Evolutionary conservation across 129 eudicot genomes (phyloP).

Genomic region (Pittosporum tobira): DNA sequence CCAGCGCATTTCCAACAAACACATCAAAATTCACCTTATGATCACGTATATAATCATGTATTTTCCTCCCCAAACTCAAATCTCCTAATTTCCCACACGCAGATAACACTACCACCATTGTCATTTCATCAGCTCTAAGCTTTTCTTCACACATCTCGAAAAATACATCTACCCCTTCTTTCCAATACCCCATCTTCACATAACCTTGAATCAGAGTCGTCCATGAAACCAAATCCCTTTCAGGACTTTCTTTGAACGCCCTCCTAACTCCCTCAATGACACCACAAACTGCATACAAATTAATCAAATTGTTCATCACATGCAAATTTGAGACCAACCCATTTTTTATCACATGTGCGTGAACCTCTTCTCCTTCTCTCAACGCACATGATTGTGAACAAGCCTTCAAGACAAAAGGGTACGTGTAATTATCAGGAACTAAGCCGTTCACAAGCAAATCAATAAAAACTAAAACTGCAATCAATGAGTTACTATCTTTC

Average conservation of each 20-base stretch:
- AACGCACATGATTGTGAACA: constrained; percentile 16
- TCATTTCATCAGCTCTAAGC: constrained; percentile 29
- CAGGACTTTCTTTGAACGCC: constrained; percentile 33
- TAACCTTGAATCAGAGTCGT: constrained; percentile 43
- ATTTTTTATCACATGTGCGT: constrained; percentile 24
- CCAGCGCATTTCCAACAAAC: constrained; percentile 30
- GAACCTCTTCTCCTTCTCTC: constrained; percentile 29
- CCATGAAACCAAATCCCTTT: constrained; percentile 43
- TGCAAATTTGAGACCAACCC: constrained; percentile 35
- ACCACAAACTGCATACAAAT: constrained; percentile 32
- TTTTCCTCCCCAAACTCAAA: constrained; percentile 32
- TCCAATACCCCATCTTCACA: constrained; percentile 21
- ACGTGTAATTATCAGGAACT: constrained; percentile 28
- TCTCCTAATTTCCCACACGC: constrained; percentile 33
- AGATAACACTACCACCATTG: constrained; percentile 40
- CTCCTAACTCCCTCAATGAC: constrained; percentile 15
- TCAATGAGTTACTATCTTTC: background rate
- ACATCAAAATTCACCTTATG: constrained; percentile 28
- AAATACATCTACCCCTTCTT: constrained; percentile 29
- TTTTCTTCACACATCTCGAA: constrained; percentile 26
- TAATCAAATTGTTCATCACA: constrained; percentile 34
- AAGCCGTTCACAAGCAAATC: constrained; percentile 26
- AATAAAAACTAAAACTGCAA: background rate
- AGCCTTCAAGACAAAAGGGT: constrained; percentile 35
- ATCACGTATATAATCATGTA: constrained; percentile 27